Evolutionary conservation across 106 monocot genomes (phyloP).

Genomic region (Dendrobium nobile): DNA sequence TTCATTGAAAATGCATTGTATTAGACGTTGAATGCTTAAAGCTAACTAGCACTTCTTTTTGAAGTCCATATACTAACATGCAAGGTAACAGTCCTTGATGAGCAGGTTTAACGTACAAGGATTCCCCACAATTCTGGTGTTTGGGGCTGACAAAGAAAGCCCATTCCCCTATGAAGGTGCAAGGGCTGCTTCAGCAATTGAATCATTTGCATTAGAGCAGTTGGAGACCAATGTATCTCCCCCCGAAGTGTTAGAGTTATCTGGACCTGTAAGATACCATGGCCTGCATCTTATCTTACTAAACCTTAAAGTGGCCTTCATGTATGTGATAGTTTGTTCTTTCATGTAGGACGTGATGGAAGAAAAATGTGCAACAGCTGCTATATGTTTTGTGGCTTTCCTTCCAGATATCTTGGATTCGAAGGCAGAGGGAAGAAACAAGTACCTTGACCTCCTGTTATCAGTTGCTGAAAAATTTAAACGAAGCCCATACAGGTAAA

Average conservation of each 20-base stretch:
- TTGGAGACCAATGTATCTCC: slow-evolving; percentile 69
- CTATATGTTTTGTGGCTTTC: slow-evolving; percentile 95
- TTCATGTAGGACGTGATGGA: slow-evolving; percentile 78
- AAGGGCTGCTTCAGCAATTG: slow-evolving; percentile 73
- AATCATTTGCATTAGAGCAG: slow-evolving; percentile 85
- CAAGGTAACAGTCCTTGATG: slow-evolving; percentile 75
- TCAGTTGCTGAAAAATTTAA: slow-evolving; percentile 89
- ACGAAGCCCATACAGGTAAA: slow-evolving; percentile 89
- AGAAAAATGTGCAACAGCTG: slow-evolving; percentile 77
- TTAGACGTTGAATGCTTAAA: not conserved
- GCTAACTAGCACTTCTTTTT: slow-evolving; percentile 4
- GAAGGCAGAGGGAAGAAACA: slow-evolving; percentile 95
- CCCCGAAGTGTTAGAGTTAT: slow-evolving; percentile 75
- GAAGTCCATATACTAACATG: slow-evolving; percentile 1
- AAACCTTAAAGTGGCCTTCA: not conserved
- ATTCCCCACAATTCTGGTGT: slow-evolving; percentile 97
- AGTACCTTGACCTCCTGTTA: slow-evolving; percentile 64
- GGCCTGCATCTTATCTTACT: not conserved
- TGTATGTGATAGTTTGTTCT: not conserved
- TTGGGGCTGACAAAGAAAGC: slow-evolving; percentile 83
- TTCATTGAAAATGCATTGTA: not conserved
- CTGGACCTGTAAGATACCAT: slow-evolving; percentile 52
- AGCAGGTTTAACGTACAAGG: slow-evolving; percentile 98
- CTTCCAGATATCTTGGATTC: slow-evolving; percentile 98
- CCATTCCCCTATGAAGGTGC: slow-evolving; percentile 80